A percentile compares a stretch with the other conserved stretches of the same genome.
These are phyloP conservation scores for Suhomyces vadensis DNA, from an alignment of 805 yeast species.

Conservation along the genomic window DNA sequence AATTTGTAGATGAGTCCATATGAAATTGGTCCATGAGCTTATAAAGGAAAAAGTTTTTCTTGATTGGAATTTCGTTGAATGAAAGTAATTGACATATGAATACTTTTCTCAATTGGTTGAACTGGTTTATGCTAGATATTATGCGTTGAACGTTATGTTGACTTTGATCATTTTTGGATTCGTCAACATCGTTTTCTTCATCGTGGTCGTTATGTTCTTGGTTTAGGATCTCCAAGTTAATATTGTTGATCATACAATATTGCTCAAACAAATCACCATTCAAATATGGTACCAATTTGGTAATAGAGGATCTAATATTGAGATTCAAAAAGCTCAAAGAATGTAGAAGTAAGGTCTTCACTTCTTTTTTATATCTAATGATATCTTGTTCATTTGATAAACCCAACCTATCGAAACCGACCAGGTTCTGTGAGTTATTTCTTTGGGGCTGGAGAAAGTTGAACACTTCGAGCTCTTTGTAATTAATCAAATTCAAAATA, in stretches of 20 bases:
- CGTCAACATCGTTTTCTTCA: conserved; percentile 6
- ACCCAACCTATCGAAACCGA: not conserved
- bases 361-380: conserved; percentile 5
- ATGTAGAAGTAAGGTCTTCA: conserved; percentile 23
- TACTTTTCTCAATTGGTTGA: conserved; percentile 39
- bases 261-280: conserved; percentile 42
- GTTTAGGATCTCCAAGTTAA: conserved; percentile 23
- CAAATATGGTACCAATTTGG: conserved; percentile 29
- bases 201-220: conserved; percentile 12
- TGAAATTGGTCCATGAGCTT: conserved; percentile 26
- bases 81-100: conserved; percentile 41
- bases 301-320: conserved; percentile 29
- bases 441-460: conserved; percentile 12
- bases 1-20: conserved; percentile 4
- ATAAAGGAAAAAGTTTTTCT: conserved; percentile 31
- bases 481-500: conserved; percentile 30
- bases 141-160: conserved; percentile 6
- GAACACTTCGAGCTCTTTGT: conserved; percentile 35
- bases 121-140: conserved; percentile 21
- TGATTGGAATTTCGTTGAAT: conserved; percentile 28
- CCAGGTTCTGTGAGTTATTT: not conserved
- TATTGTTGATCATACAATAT: conserved; percentile 40
- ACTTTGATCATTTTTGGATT: not conserved
- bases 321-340: conserved; percentile 29
- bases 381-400: not conserved